Conservation (phyloP, 75 land plant genomes). For the Sequoiadendron giganteum region DNA sequence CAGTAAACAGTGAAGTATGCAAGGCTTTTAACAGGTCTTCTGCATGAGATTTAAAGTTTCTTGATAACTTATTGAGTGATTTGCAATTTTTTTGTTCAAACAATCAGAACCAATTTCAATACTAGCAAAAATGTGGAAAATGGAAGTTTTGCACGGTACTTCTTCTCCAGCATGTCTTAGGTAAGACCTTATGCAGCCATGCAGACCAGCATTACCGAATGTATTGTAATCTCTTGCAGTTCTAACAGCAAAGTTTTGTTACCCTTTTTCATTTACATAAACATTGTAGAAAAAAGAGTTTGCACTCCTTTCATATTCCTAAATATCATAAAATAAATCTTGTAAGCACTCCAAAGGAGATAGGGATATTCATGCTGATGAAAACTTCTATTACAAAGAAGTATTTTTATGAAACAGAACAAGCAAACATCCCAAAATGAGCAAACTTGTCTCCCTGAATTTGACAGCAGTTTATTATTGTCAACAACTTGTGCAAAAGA, state of each 20-base stretch:
- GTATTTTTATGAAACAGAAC: not conserved
- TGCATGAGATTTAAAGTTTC: not conserved
- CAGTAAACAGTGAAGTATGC: not conserved
- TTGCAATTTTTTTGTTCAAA: not conserved
- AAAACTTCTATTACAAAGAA: not conserved
- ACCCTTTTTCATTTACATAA: not conserved
- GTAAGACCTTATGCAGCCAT: not conserved
- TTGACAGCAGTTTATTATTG: not conserved
- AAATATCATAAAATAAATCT: not conserved
- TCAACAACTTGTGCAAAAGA: not conserved
- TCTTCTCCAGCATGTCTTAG: not conserved
- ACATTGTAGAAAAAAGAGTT: not conserved
- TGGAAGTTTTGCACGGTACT: not conserved
- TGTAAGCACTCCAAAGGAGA: not conserved
- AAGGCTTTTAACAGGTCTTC: not conserved
- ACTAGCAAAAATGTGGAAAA: not conserved
- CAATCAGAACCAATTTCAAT: not conserved
- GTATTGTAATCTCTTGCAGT: not conserved
- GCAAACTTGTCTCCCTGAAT: not conserved
- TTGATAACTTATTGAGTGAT: not conserved
- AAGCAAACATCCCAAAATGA: not conserved
- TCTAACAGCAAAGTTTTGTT: not conserved
- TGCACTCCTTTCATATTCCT: not conserved
- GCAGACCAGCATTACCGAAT: not conserved
- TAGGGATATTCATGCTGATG: not conserved